Evolutionary conservation across 371 early-diverging fungal species (phyloP).

Genomic region (Mucor velutinosus): DNA sequence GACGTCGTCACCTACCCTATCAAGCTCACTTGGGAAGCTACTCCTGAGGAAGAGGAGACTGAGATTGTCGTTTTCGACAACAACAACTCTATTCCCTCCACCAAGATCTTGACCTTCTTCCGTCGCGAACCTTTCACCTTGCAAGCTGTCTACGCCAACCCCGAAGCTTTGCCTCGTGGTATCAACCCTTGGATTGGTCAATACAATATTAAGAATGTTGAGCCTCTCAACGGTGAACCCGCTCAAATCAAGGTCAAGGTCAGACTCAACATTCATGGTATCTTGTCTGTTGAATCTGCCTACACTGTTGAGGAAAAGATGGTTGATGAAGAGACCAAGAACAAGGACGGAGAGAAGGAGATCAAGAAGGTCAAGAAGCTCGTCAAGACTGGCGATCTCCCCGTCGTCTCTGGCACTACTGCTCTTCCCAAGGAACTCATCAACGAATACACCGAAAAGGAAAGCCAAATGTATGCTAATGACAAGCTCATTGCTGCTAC

Average conservation of each 20-base stretch:
- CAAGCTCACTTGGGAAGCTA: slow-evolving; percentile 72
- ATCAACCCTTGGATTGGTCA: slow-evolving; percentile 77
- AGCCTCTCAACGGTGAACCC: slow-evolving; percentile 49
- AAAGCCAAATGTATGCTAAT: slow-evolving; percentile 82
- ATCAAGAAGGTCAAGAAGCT: slow-evolving; percentile 83
- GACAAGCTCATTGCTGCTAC: slow-evolving; percentile 94
- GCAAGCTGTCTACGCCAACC: slow-evolving; percentile 75
- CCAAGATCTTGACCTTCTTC: slow-evolving; percentile 87
- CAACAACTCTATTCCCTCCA: slow-evolving; percentile 79
- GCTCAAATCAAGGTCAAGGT: slow-evolving; percentile 94
- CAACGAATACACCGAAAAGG: slow-evolving; percentile 70
- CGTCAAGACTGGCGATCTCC: slow-evolving; percentile 86
- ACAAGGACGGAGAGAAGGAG: slow-evolving; percentile 64
- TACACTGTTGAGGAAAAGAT: slow-evolving; percentile 88
- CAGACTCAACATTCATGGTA: slow-evolving; percentile 81
- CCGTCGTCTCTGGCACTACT: slow-evolving; percentile 67
- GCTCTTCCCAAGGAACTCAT: slow-evolving; percentile 61
- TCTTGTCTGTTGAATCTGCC: slow-evolving; percentile 83
- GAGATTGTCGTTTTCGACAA: slow-evolving; percentile 71
- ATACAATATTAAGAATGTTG: slow-evolving; percentile 64
- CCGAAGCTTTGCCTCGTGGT: slow-evolving; percentile 69
- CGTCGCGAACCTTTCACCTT: slow-evolving; percentile 80
- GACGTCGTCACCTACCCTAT: slow-evolving; percentile 77
- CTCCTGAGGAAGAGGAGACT: slow-evolving; percentile 73
- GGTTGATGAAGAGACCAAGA: slow-evolving; percentile 68